Conservation (phyloP, 2,329 filamentous ascomycete species). For the Epicoccum nigrum region DNA sequence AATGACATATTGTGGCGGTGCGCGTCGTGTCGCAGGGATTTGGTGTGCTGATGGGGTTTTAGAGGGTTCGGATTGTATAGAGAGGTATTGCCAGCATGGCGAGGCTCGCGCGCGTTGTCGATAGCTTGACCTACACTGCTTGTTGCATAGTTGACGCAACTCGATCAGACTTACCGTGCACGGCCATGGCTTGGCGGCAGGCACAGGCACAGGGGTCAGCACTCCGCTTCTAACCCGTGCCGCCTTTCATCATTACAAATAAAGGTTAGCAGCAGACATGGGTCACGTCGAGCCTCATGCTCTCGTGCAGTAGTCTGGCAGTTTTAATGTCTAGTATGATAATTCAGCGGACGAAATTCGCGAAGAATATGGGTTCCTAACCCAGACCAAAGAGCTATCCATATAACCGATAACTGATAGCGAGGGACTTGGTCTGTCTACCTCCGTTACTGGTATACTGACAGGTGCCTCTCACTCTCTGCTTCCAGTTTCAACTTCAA, state of each 20-base stretch:
- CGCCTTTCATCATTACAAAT: constrained; percentile 2
- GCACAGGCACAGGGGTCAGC: neutral
- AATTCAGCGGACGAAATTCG: neutral
- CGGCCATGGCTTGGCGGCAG: constrained; percentile 6
- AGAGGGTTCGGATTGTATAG: constrained; percentile 30
- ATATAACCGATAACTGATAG: neutral
- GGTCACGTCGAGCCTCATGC: neutral
- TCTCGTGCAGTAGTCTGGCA: neutral
- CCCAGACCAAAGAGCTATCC: neutral
- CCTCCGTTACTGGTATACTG: too few species aligned
- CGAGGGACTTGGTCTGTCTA: too few species aligned
- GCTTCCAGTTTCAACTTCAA: too few species aligned
- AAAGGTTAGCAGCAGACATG: constrained; percentile 2
- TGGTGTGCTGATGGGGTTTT: constrained; percentile 14
- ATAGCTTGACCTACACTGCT: constrained; percentile 21
- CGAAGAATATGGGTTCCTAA: neutral
- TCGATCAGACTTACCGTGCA: too few species aligned
- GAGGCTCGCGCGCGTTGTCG: constrained; percentile 27
- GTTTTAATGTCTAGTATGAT: neutral
- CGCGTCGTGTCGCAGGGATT: constrained; percentile 4
- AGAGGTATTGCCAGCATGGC: constrained; percentile 38
- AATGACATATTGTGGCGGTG: constrained; percentile 31
- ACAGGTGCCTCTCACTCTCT: too few species aligned
- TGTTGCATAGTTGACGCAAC: constrained; percentile 14
- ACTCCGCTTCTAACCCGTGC: neutral